Evolutionary conservation across 139 green algal species (phyloP), one percentile per base, ranked within the genome.

Genomic region (Asterochloris erici): DNA sequence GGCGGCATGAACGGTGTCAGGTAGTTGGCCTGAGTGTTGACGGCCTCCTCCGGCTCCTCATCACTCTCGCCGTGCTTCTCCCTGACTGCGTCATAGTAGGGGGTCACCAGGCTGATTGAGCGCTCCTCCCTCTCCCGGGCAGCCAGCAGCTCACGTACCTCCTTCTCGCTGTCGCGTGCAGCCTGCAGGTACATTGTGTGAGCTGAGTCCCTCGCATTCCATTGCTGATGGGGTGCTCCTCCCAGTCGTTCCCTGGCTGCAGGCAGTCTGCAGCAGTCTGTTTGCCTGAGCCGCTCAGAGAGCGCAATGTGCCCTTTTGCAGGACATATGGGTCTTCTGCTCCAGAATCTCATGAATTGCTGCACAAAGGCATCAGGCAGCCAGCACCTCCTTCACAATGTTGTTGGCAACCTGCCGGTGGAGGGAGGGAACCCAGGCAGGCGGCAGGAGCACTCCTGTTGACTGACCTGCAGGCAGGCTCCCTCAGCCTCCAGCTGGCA

Each of bases 31-130:
- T 88, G 74, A 0, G 84, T 84, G 81, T 91, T 87, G 19, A 83
- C 85, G 21, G 87, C 87, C 66, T 88, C 85, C 64, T 92, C 90
- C 62, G 82, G 70, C 24, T 93, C 90, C 47, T 94, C 90, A 70
- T 95, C 91, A 69, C 74, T 87, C 64, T 94, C 91, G 81, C 94
- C 90, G 64, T 63, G 29, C 66, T 63, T 76, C 28, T 77, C 76
- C 29, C 87, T 74, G 19, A 91, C 87, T 11, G 95, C 89, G 89
- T 97, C 93, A 83, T 95, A 96, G 87, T 96, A 97, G 2, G 94
- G 94, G 61, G 85, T 90, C 64, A 91, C 84, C 76, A 96, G 86
- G 0, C 79, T 88, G 86, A 96, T 94, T 11, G 21, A 79, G 11
- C 54, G 27, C 68, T 90, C 80, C 66, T 90, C 83, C 63, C 79